These are phyloP conservation scores for Iris macrosiphon DNA, from an alignment of 106 monocot species.

Conservation along the genomic window DNA sequence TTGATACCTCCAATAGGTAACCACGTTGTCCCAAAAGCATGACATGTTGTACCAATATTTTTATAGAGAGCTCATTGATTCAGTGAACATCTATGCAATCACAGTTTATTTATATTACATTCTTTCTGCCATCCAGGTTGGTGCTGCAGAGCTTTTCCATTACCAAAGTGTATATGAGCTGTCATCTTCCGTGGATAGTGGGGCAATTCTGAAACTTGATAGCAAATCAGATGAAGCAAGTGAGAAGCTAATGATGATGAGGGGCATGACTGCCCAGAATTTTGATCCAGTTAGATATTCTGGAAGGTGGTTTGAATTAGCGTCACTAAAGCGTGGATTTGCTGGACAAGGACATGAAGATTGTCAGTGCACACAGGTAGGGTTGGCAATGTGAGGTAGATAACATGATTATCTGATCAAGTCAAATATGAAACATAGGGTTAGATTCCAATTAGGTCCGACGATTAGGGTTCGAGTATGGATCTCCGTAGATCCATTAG, in stretches of 20 bases:
- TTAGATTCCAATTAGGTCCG: too few relatives aligned
- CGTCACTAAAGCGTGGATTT: slow-evolving; percentile 91
- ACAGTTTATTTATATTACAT: too few relatives aligned
- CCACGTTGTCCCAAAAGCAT: too few relatives aligned
- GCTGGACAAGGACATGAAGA: slow-evolving; percentile 94
- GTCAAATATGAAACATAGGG: too few relatives aligned
- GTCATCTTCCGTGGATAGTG: slow-evolving; percentile 29
- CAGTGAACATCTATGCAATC: too few relatives aligned
- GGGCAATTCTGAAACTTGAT: slow-evolving; percentile 25
- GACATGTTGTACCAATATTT: too few relatives aligned
- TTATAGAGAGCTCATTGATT: too few relatives aligned
- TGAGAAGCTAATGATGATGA: slow-evolving; percentile 53
- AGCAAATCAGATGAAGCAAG: slow-evolving; percentile 20
- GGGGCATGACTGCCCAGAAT: slow-evolving; percentile 77
- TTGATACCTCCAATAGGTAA: too few relatives aligned
- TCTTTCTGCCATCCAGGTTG: too few relatives aligned
- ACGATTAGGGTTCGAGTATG: too few relatives aligned
- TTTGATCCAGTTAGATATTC: slow-evolving; percentile 86
- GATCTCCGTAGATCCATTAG: too few relatives aligned
- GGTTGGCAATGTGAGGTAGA: not conserved
- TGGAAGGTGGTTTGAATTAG: slow-evolving; percentile 98
- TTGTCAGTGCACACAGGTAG: slow-evolving; percentile 93
- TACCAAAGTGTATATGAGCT: slow-evolving; percentile 32
- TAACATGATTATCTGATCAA: too few relatives aligned
- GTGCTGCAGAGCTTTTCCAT: slow-evolving; percentile 34